Evolutionary conservation across 495 filamentous ascomycete species (phyloP).

Genomic region (Parathielavia appendiculata): DNA sequence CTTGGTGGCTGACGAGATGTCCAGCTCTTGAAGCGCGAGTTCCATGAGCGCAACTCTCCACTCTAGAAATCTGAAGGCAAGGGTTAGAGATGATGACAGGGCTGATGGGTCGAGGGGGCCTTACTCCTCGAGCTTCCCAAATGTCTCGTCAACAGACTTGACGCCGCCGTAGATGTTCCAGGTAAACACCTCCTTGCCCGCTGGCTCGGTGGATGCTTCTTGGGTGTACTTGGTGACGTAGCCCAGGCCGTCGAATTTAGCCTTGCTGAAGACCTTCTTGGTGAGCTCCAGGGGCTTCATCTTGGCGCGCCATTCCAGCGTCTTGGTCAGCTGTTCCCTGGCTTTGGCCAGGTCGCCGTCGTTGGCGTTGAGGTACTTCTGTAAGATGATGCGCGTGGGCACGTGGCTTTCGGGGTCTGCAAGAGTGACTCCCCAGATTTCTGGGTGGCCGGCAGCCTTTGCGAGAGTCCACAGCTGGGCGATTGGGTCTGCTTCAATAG

Average conservation of each 20-base stretch:
- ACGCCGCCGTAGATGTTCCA: constrained; percentile 86
- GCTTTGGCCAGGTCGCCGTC: constrained; percentile 66
- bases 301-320: constrained; percentile 73
- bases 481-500: constrained; percentile 19
- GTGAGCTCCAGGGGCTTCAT: constrained; percentile 44
- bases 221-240: constrained; percentile 48
- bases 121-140: constrained; percentile 72
- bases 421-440: constrained; percentile 74
- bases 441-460: constrained; percentile 44
- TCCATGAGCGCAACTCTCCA: constrained; percentile 90
- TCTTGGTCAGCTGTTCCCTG: constrained; percentile 67
- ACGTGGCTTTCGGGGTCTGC: constrained; percentile 52
- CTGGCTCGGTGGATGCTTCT: constrained; percentile 32
- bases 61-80: constrained; percentile 60
- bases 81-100: not conserved
- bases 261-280: constrained; percentile 43
- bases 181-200: constrained; percentile 55
- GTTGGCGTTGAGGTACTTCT: constrained; percentile 90
- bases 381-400: constrained; percentile 72
- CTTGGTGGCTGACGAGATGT: constrained; percentile 57
- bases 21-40: constrained; percentile 62
- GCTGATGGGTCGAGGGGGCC: constrained; percentile 24
- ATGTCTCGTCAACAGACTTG: constrained; percentile 64
- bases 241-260: constrained; percentile 55
- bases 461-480: constrained; percentile 36